Evolutionary conservation across 345 rosid species (phyloP).

Genomic region (Citrus maxima): DNA sequence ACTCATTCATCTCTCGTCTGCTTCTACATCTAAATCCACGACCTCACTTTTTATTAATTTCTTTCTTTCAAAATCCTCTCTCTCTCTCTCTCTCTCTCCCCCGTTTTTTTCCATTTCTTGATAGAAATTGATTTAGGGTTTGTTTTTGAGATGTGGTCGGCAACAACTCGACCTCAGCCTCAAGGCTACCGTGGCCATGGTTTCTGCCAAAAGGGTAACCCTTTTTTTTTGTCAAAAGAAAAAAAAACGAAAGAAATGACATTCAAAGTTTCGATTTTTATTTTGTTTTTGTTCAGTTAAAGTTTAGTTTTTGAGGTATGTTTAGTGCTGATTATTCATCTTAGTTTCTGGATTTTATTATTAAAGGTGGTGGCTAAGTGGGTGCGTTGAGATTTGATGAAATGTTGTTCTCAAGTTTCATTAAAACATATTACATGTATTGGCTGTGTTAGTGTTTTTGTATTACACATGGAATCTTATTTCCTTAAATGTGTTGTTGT

Average conservation of each 20-base stretch:
- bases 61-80: not conserved
- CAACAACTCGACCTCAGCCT: constrained; percentile 1
- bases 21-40: not conserved
- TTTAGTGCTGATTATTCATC: not conserved
- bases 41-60: not conserved
- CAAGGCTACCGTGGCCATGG: constrained; percentile 16
- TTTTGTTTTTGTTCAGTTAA: not conserved
- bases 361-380: not conserved
- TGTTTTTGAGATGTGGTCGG: constrained; percentile 13
- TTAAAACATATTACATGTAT: not conserved
- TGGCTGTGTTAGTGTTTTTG: not conserved
- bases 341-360: not conserved
- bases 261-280: not conserved
- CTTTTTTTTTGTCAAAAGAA: not conserved
- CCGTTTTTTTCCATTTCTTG: not conserved
- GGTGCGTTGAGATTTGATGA: not conserved
- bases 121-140: constrained; percentile 17
- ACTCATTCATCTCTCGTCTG: not conserved
- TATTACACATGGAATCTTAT: not conserved
- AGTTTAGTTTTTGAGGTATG: not conserved
- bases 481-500: not conserved
- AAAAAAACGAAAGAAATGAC: too few species aligned
- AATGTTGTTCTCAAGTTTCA: not conserved
- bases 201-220: constrained; percentile 17
- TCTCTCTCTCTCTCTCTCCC: not conserved